Evolutionary conservation across 2,329 filamentous ascomycete genomes (phyloP).

Genomic region (Neofusicoccum cordaticola): DNA sequence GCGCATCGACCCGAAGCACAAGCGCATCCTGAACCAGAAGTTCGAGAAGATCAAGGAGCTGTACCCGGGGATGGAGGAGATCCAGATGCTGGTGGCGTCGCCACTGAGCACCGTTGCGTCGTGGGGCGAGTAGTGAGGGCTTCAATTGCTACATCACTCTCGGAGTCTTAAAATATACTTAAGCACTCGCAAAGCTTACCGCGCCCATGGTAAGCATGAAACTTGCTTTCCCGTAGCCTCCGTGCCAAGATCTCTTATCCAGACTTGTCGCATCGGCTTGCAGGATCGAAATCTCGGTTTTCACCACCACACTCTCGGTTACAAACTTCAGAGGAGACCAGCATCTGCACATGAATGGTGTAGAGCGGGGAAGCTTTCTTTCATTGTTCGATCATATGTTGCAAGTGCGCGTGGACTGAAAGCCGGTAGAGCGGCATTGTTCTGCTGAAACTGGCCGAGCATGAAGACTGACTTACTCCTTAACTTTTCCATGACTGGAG

Average conservation of each 20-base stretch:
- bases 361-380: not conserved
- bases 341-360: too few species aligned
- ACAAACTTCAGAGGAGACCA: too few species aligned
- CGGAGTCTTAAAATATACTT: too few species aligned
- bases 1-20: slow-evolving; percentile 46
- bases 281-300: too few species aligned
- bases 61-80: slow-evolving; percentile 30
- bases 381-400: not conserved
- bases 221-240: too few species aligned
- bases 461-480: not conserved
- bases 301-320: too few species aligned
- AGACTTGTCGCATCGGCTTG: too few species aligned
- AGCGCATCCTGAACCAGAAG: slow-evolving; percentile 44
- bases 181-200: too few species aligned
- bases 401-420: not conserved
- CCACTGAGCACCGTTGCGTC: slow-evolving; percentile 1
- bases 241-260: too few species aligned
- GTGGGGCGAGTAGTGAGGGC: not conserved
- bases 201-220: too few species aligned
- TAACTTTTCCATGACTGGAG: not conserved
- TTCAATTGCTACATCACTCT: not conserved
- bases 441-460: not conserved
- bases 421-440: not conserved
- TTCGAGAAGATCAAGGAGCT: slow-evolving; percentile 36
- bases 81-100: slow-evolving; percentile 6